Evolutionary conservation across 2,329 filamentous ascomycete genomes (phyloP).

Genomic region (Ramularia endophylla): DNA sequence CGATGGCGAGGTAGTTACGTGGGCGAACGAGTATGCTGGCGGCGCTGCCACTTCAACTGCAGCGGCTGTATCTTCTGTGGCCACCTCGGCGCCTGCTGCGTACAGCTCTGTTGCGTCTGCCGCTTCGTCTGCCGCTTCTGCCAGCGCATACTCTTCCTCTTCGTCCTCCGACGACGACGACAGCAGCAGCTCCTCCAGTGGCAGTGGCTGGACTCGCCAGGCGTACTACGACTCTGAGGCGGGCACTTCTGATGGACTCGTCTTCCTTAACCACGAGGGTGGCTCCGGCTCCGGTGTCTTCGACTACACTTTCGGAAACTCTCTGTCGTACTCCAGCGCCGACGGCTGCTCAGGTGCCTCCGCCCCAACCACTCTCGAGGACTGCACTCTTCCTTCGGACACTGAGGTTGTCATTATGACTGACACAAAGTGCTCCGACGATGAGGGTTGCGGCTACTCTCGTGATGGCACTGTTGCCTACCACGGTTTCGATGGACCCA

Average conservation of each 20-base stretch:
- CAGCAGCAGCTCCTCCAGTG: conserved; percentile 15
- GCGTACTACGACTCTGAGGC: conserved; percentile 32
- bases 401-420: conserved; percentile 49
- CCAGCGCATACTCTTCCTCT: conserved; percentile 15
- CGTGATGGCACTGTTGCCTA: conserved; percentile 37
- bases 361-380: conserved; percentile 45
- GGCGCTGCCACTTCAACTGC: conserved; percentile 12
- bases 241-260: conserved; percentile 46
- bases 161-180: conserved; percentile 16
- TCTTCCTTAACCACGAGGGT: conserved; percentile 55
- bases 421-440: conserved; percentile 43
- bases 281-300: conserved; percentile 51
- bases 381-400: conserved; percentile 45
- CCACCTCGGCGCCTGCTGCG: conserved; percentile 13
- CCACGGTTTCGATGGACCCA: conserved; percentile 63
- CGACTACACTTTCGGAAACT: conserved; percentile 51
- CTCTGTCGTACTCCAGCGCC: conserved; percentile 49
- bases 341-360: conserved; percentile 43
- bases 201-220: conserved; percentile 28
- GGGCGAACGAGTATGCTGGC: conserved; percentile 53
- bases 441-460: conserved; percentile 34
- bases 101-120: conserved; percentile 12
- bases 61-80: conserved; percentile 5
- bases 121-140: conserved; percentile 11
- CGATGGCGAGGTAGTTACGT: conserved; percentile 52